These are phyloP conservation scores for Camellia oleifera DNA, from an alignment of 179 eudicot species.

Conservation along the genomic window DNA sequence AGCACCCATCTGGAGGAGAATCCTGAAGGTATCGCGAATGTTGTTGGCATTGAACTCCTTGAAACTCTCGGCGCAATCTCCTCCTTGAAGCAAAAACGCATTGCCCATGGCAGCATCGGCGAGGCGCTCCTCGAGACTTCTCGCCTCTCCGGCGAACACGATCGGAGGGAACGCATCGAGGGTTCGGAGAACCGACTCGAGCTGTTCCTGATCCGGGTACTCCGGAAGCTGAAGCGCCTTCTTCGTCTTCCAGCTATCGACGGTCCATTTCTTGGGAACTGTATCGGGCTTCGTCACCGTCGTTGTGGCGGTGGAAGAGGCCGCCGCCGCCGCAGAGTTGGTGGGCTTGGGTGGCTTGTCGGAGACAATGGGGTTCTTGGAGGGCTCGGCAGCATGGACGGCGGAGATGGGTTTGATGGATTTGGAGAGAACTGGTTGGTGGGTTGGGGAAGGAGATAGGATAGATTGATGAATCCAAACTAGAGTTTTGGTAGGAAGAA, in stretches of 20 bases:
- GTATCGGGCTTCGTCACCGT: slow-evolving; percentile 3
- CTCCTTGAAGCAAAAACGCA: slow-evolving; percentile 67
- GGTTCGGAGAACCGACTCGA: slow-evolving; percentile 48
- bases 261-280: slow-evolving; percentile 36
- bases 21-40: slow-evolving; percentile 61
- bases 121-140: slow-evolving; percentile 55
- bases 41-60: slow-evolving; percentile 73
- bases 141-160: slow-evolving; percentile 73
- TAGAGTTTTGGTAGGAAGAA: slow-evolving; percentile 41
- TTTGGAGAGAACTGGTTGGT: slow-evolving; percentile 16
- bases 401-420: slow-evolving; percentile 32
- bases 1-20: slow-evolving; percentile 71
- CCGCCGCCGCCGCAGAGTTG: slow-evolving; percentile 16
- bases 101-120: slow-evolving; percentile 71
- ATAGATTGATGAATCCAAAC: slow-evolving; percentile 14
- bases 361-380: slow-evolving; percentile 18
- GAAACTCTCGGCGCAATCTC: slow-evolving; percentile 79
- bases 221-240: slow-evolving; percentile 66
- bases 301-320: slow-evolving; percentile 11
- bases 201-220: slow-evolving; percentile 52
- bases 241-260: slow-evolving; percentile 67
- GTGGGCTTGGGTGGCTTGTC: slow-evolving; percentile 21
- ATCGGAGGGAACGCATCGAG: slow-evolving; percentile 68
- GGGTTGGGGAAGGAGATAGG: slow-evolving; percentile 17
- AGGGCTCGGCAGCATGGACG: slow-evolving; percentile 40